Evolutionary conservation across 371 early-diverging fungal species (phyloP).

Genomic region (Mortierella sp.): DNA sequence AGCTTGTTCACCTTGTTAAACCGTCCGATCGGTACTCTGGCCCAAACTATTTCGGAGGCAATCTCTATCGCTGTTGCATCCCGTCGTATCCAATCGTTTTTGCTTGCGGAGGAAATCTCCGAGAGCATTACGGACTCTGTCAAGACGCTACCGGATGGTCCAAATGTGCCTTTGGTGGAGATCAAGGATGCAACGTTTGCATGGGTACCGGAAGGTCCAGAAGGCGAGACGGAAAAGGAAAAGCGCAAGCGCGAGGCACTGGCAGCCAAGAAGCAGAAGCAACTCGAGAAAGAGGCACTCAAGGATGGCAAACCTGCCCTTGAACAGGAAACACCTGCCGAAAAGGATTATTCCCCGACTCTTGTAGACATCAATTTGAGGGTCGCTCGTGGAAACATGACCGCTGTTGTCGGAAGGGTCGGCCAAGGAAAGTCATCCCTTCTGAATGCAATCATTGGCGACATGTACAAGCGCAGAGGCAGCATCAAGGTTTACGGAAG

Average conservation of each 20-base stretch:
- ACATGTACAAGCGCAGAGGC: conserved; percentile 55
- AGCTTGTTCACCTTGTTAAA: conserved; percentile 32
- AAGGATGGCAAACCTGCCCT: conserved; percentile 41
- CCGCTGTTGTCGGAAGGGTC: conserved; percentile 60
- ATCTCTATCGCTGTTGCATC: conserved; percentile 41
- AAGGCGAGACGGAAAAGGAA: conserved; percentile 41
- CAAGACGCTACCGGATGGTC: conserved; percentile 30
- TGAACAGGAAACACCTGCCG: conserved; percentile 19
- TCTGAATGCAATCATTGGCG: conserved; percentile 58
- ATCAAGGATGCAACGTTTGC: conserved; percentile 44
- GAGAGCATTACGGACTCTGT: conserved; percentile 18
- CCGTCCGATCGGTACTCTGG: conserved; percentile 36
- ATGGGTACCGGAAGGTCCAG: conserved; percentile 42
- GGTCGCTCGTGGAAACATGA: conserved; percentile 34
- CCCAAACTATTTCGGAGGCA: conserved; percentile 34
- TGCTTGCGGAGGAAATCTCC: conserved; percentile 69
- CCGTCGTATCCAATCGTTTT: conserved; percentile 68
- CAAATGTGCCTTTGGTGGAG: conserved; percentile 26
- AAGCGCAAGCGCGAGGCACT: conserved; percentile 17
- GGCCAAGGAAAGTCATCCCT: conserved; percentile 62
- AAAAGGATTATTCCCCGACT: conserved; percentile 43
- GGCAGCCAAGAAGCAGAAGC: conserved; percentile 34
- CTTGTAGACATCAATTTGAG: conserved; percentile 30
- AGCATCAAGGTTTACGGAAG: conserved; percentile 54
- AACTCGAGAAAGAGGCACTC: conserved; percentile 27